Evolutionary conservation across 176 grass and related monocot species (phyloP), one percentile per base, ranked within the genome.

Genomic region (Tillandsia fasciculata): DNA sequence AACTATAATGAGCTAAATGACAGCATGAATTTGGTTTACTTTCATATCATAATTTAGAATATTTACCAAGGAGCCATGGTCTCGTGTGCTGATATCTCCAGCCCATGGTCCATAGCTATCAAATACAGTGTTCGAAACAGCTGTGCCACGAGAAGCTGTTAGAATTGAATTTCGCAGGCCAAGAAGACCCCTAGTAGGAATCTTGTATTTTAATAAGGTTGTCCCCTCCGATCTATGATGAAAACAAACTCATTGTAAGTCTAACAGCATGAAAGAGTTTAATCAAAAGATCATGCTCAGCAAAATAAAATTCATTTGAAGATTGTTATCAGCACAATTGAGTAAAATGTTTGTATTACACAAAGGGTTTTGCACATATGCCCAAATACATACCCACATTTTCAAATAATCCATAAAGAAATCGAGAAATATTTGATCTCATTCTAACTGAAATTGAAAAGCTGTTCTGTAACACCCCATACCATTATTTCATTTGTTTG

Each of bases 151-250:
- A 82, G 92, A 90, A 84, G 84, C 88, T 83, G 93, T 97, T 48
- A 97, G 77, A 76, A 97, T 66, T 68, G 89, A 81, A 82, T 97
- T 97, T 70, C 93, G 74, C 77, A 92, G 71, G 76, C 93, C 93
- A 83, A 97, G 81, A 65, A 97, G 86, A n/a, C 93, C 93, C 72
- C 93, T 87, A 10, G 93, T 97, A 9, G 93, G 93, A 75, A 97
- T 85, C 77, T 97, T 97, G 86, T 97, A 97, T 81, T 92, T 83
- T 70, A 97, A 15, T 28, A 97, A 73, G 81, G 89, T 78, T 56
- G 82, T 87, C 77, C 93, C 93, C 76, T 92, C 88, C 0, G 77
- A 66, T 77, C 89, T 97, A 77, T 78, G 57, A 71, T 69, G 78
- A 67, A 50, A 84, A 84, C 33, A 76, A 1, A 10, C 9, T 63